Evolutionary conservation across 805 yeast species (phyloP), one percentile per base, ranked within the genome.

Genomic region (Wickerhamomyces hampshirensis): DNA sequence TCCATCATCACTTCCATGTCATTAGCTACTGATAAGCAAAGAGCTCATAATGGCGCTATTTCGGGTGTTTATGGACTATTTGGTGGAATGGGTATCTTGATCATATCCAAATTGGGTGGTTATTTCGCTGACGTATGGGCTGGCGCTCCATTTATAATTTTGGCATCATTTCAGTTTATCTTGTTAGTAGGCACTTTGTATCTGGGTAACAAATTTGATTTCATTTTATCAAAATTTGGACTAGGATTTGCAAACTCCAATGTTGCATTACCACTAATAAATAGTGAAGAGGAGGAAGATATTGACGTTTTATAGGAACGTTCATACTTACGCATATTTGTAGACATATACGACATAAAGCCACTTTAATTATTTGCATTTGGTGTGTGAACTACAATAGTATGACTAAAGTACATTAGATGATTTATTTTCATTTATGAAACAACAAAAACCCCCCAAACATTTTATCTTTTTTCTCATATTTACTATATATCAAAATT

Each of bases 51-150:
- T 33, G 88, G 88, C n/a, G 66, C 83, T 3, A 69, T 82, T 28
- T 71, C 81, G 33, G 91, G 91, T 6, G 73, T 79, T 10, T 79
- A 77, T 52, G 71, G 81, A n/a, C 68, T 82, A 37, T 63, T 71
- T 44, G 88, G 87, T 13, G 85, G 85, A 1, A 34, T 77, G 6
- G 91, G 91, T 3, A 78, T 81, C 18, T 58, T 82, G 38, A 35
- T 77, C 1, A 59, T 80, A 19, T 71, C 79, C 24, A 75, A 73
- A 48, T 24, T 78, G 8, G 89, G 88, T 5, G 88, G 88, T 4
- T 49, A 59, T 12, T 60, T 75, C 44, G 73, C 81, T 17, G 86
- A 80, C 50, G 34, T 44, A 26, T 75, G 78, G 74, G 58, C 69
- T 17, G 70, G 73, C 26, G 73, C 75, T 0, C 85, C 88, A 4